Conservation (phyloP, 1,139 yeast genomes). For the Lipomyces yarrowii region DNA sequence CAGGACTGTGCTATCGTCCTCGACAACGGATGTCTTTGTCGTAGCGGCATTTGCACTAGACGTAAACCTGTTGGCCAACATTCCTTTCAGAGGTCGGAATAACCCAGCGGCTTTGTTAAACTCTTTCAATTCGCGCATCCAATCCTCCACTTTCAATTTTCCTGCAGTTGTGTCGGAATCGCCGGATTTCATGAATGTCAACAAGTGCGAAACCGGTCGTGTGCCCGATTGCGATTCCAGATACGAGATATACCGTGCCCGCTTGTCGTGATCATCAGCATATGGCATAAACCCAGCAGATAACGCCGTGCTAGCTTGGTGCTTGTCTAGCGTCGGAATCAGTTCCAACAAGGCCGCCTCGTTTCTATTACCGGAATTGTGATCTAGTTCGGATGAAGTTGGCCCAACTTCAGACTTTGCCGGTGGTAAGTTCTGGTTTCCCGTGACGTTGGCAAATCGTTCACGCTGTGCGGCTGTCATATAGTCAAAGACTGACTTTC, state of each 20-base stretch:
- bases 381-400: not conserved
- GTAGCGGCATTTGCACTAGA: constrained; percentile 14
- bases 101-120: constrained; percentile 39
- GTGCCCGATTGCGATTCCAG: constrained; percentile 29
- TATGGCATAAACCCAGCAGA: constrained; percentile 34
- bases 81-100: constrained; percentile 38
- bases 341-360: constrained; percentile 9
- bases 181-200: not conserved
- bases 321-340: constrained; percentile 28
- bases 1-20: not conserved
- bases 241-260: constrained; percentile 32
- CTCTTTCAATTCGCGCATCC: constrained; percentile 37
- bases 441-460: constrained; percentile 28
- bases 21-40: not conserved
- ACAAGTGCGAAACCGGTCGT: constrained; percentile 9
- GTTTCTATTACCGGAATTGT: not conserved
- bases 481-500: constrained; percentile 35
- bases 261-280: constrained; percentile 30
- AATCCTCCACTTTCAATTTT: constrained; percentile 25
- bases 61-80: constrained; percentile 38
- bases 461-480: constrained; percentile 33
- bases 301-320: constrained; percentile 34
- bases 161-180: not conserved
- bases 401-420: constrained; percentile 21
- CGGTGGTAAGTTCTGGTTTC: constrained; percentile 26